Evolutionary conservation across 2,329 filamentous ascomycete species (phyloP).

Genomic region (Botrytis paeoniae): DNA sequence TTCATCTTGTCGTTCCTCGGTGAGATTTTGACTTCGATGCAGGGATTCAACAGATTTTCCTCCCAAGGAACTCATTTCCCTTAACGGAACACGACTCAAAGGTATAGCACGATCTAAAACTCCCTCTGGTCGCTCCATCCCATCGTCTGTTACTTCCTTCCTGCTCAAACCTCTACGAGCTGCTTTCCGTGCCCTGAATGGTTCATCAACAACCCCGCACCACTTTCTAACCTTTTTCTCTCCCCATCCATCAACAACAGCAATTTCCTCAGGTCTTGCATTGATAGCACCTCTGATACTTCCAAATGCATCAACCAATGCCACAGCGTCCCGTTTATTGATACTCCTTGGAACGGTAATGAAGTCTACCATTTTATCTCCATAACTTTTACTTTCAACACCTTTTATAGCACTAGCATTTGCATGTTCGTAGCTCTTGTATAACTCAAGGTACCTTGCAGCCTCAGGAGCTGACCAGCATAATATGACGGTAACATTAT

Average conservation of each 20-base stretch:
- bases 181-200: slow-evolving; percentile 73
- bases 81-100: slow-evolving; percentile 34
- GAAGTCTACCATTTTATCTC: slow-evolving; percentile 86
- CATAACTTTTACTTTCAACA: slow-evolving; percentile 78
- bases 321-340: slow-evolving; percentile 92
- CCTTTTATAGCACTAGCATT: slow-evolving; percentile 76
- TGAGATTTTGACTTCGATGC: slow-evolving; percentile 6
- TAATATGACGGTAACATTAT: slow-evolving; percentile 86
- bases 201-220: slow-evolving; percentile 77
- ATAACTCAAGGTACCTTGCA: slow-evolving; percentile 88
- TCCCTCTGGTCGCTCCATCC: slow-evolving; percentile 35
- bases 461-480: slow-evolving; percentile 95
- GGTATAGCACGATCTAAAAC: slow-evolving; percentile 40
- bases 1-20: slow-evolving; percentile 39
- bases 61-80: slow-evolving; percentile 27
- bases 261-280: slow-evolving; percentile 80
- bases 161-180: slow-evolving; percentile 49
- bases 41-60: slow-evolving; percentile 1
- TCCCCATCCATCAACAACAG: slow-evolving; percentile 86
- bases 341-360: slow-evolving; percentile 85
- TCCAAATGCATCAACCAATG: slow-evolving; percentile 87
- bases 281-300: slow-evolving; percentile 84
- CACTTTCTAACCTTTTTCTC: slow-evolving; percentile 91
- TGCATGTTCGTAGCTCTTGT: slow-evolving; percentile 91
- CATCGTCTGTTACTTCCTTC: slow-evolving; percentile 26